phyloP scores from a whole-genome alignment of 108 stramenopile species.

The Cyclotella distinguenda region DNA sequence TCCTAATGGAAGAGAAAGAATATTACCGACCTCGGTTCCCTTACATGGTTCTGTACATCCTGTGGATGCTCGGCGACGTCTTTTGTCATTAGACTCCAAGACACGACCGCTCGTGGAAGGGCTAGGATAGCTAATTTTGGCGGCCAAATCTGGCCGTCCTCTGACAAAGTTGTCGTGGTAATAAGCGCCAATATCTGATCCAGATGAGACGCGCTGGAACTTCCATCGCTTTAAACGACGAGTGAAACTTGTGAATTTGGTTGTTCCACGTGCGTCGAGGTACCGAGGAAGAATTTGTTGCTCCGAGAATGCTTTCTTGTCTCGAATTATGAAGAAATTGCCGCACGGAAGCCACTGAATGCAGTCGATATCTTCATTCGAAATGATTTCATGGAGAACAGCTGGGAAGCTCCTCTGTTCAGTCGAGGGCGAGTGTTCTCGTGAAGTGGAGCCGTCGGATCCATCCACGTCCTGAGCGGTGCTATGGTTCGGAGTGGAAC shows the following conservation, averaged over 20 bases:
- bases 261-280: constrained; percentile 35
- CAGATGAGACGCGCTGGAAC: constrained; percentile 47
- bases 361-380: constrained; percentile 15
- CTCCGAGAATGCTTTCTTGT: constrained; percentile 41
- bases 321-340: constrained; percentile 17
- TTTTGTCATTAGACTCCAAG: background rate
- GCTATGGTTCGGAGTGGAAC: background rate
- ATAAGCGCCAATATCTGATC: constrained; percentile 56
- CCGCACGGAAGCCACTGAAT: constrained; percentile 43
- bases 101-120: no score
- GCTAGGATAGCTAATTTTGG: constrained; percentile 29
- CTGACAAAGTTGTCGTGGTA: constrained; percentile 27
- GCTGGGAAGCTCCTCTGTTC: constrained; percentile 14
- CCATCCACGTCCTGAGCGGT: background rate
- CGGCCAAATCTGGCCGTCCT: constrained; percentile 24
- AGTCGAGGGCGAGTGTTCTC: background rate
- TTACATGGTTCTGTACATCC: constrained; percentile 7
- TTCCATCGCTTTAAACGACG: constrained; percentile 58
- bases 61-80: constrained; percentile 26
- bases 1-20: background rate
- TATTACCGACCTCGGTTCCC: background rate
- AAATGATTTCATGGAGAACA: constrained; percentile 30
- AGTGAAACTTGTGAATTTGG: constrained; percentile 65
- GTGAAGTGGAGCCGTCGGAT: constrained; percentile 5
- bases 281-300: constrained; percentile 54